These are phyloP conservation scores for Microcyclosporella mali DNA, from an alignment of 2,329 filamentous ascomycete species.

Conservation along the genomic window DNA sequence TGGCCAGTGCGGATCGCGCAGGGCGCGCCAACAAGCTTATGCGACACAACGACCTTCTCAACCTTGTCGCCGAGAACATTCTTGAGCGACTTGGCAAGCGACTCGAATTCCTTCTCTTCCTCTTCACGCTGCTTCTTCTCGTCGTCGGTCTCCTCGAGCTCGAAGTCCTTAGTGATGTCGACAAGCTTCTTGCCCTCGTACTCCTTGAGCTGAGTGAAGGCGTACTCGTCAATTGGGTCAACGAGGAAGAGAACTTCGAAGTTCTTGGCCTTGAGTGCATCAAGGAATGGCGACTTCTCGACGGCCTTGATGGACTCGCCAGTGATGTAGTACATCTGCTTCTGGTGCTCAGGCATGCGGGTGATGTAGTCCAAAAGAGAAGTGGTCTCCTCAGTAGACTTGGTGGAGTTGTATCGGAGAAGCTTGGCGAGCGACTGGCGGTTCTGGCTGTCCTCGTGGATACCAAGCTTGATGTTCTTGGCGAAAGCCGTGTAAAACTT, in stretches of 20 bases:
- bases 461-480: constrained; percentile 99
- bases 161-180: constrained; percentile 99
- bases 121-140: constrained; percentile 95
- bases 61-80: constrained; percentile 99
- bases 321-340: constrained; percentile 99
- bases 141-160: constrained; percentile 99
- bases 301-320: constrained; percentile 99
- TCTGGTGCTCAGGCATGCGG: constrained; percentile 99
- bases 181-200: constrained; percentile 99
- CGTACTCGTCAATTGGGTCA: constrained; percentile 98
- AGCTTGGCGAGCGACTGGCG: constrained; percentile 89
- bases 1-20: constrained; percentile 99
- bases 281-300: constrained; percentile 96
- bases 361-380: constrained; percentile 97
- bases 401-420: constrained; percentile 97
- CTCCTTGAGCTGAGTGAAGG: constrained; percentile 99
- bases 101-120: constrained; percentile 98
- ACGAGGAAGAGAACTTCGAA: constrained; percentile 99
- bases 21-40: constrained; percentile 91
- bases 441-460: constrained; percentile 99
- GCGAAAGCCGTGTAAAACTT: constrained; percentile 99
- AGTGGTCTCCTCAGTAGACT: constrained; percentile 95
- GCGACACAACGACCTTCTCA: constrained; percentile 98
- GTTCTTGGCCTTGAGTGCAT: constrained; percentile 96
- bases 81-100: constrained; percentile 93